A percentile compares a stretch with the other conserved stretches of the same genome.
Evolutionary conservation across 106 monocot genomes (phyloP).

Genomic region (Cymbidium sinense): DNA sequence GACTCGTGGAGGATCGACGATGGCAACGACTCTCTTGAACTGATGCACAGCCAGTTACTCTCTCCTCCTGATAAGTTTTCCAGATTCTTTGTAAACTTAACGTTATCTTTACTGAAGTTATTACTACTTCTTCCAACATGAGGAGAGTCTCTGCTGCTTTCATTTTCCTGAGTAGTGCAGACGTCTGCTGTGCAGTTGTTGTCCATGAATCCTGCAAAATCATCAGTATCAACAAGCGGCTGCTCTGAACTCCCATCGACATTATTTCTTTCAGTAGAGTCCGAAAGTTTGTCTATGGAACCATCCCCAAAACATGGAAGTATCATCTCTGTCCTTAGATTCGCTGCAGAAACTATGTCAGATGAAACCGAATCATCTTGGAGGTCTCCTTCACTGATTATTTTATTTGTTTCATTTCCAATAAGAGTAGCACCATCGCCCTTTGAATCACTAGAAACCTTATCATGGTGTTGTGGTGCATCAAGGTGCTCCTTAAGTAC

Average conservation of each 20-base stretch:
- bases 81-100: neutral
- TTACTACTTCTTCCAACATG: neutral
- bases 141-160: neutral
- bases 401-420: constrained; percentile 9
- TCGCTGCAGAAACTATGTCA: neutral
- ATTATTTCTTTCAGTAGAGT: neutral
- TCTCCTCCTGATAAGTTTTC: neutral
- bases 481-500: constrained; percentile 75
- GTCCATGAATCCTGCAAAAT: neutral
- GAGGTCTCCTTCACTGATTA: constrained; percentile 1
- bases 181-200: constrained; percentile 7
- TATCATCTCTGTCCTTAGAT: constrained; percentile 4
- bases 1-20: constrained; percentile 90
- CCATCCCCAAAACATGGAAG: constrained; percentile 1
- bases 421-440: neutral
- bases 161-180: neutral
- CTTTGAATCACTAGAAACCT: constrained; percentile 7
- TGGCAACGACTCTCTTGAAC: constrained; percentile 82
- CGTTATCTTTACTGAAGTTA: neutral
- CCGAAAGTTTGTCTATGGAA: neutral
- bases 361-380: neutral
- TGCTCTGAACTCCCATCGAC: constrained; percentile 7
- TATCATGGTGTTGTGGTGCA: constrained; percentile 20
- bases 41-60: constrained; percentile 5
- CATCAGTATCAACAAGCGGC: neutral